Evolutionary conservation across 768 basidiomycete genomes (phyloP).

Genomic region (Lactarius psammicola): DNA sequence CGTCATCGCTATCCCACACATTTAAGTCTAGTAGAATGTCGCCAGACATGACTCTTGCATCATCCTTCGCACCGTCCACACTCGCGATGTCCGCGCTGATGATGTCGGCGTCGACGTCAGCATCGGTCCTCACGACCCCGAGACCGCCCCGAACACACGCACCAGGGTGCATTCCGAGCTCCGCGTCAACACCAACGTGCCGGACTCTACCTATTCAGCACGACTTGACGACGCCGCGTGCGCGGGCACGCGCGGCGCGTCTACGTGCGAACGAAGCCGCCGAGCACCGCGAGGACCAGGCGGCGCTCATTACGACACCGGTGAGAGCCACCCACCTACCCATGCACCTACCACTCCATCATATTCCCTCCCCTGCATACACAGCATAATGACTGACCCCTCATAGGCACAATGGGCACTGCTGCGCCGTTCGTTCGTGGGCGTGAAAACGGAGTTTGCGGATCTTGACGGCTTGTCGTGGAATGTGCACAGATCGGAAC

Average conservation of each 20-base stretch:
- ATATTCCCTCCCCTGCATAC: no score
- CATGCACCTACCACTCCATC: neutral
- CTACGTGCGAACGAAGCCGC: constrained; percentile 20
- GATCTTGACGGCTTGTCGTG: constrained; percentile 60
- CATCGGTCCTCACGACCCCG: constrained; percentile 7
- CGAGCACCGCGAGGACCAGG: constrained; percentile 21
- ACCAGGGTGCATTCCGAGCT: neutral
- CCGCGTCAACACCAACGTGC: constrained; percentile 1
- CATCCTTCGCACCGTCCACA: neutral
- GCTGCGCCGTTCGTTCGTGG: constrained; percentile 44
- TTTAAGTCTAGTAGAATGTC: constrained; percentile 2
- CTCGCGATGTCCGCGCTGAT: neutral
- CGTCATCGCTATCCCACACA: neutral
- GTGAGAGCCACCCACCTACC: constrained; percentile 7
- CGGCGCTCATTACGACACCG: constrained; percentile 22
- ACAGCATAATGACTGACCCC: neutral
- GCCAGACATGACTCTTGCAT: neutral
- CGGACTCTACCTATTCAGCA: constrained; percentile 8
- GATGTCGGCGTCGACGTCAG: neutral
- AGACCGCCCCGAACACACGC: neutral
- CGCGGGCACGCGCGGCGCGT: constrained; percentile 16
- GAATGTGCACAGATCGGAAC: constrained; percentile 34
- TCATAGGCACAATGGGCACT: constrained; percentile 37
- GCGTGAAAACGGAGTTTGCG: constrained; percentile 59
- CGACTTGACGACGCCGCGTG: constrained; percentile 21